Percentiles rank a stretch among this genome's conserved stretches.
Conservation (phyloP, 1,284 basidiomycete genomes). For the Ustilago sp. region DNA sequence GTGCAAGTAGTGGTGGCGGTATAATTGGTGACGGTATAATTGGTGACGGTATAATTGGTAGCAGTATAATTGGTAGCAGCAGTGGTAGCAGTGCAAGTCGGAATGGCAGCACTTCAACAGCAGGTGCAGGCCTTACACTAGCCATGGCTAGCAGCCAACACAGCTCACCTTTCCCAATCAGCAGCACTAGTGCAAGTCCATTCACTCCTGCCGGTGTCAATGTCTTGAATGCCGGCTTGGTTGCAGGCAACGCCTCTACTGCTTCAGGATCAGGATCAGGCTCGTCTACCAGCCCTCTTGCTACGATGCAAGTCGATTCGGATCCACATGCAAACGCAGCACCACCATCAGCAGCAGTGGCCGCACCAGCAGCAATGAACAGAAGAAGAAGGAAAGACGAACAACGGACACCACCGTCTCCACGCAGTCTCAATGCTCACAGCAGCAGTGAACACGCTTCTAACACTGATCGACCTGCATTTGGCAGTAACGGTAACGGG, state of each 20-base stretch:
- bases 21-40: too few species aligned
- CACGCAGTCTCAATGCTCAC: not conserved
- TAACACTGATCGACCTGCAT: not conserved
- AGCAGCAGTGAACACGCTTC: not conserved
- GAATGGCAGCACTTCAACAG: conserved; percentile 6
- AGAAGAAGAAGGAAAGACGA: conserved; percentile 25
- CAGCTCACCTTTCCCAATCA: conserved; percentile 35
- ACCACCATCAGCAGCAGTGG: not conserved
- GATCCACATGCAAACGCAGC: not conserved
- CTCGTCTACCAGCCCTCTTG: conserved; percentile 6
- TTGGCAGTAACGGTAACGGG: not conserved
- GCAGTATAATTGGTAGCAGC: not conserved
- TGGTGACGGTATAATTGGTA: too few species aligned
- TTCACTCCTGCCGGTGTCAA: conserved; percentile 14
- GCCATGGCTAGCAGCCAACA: conserved; percentile 26
- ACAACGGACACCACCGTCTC: conserved; percentile 31
- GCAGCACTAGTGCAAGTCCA: conserved; percentile 22
- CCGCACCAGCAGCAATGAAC: too few species aligned
- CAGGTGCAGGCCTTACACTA: conserved; percentile 1
- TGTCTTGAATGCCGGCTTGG: not conserved
- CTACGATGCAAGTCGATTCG: conserved; percentile 33
- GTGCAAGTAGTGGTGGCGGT: conserved; percentile 6
- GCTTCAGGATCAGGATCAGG: not conserved
- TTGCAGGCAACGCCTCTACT: not conserved
- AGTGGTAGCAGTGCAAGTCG: conserved; percentile 3